Base-by-base conservation (phyloP, 768 basidiomycete genomes). In the Udeniomyces megalosporus region DNA sequence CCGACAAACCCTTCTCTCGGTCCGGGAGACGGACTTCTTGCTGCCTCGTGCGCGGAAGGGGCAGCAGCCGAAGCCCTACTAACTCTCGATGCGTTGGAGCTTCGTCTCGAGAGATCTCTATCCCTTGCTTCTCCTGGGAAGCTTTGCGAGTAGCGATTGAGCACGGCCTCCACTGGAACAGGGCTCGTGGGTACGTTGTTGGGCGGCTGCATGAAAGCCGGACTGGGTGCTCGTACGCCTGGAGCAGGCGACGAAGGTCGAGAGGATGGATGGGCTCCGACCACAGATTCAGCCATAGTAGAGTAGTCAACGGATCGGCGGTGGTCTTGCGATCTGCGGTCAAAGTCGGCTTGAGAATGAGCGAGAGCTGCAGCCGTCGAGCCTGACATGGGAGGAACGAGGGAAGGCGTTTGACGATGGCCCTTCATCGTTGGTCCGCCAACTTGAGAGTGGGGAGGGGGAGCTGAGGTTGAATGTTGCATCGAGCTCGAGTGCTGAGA, bases 131-230 rank as follows among this genome's bases (percentile, higher is more conserved):
- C 92, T 3, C 89, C 91, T 7, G 91, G 92, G 70, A 96, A 80
- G 1, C 84, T 81, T 69, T 90, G 88, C 29, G 84, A 80, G 69
- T 96, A 96, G 66, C 82, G 79, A 0, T 77, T 76, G 17, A 89
- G 73, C 8, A 89, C 82, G n/a, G 82, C 80, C 60, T 86, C 83
- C 20, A 88, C 81, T 0, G 80, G 77, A n/a, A 82, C 44, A 17
- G 48, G 31, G 38, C 38, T 42, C 1, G 73, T 68, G 11, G 69
- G 62, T 5, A 71, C 69, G 48, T 73, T 70, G 2, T 58, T 58
- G 32, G 74, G 83, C 7, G 86, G 82, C 51, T 82, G 79, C 80
- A 85, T 87, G 70, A 90, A 81, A 8, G 78, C 84, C 3, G 61
- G 61, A 3, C 45, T 48, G 5, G 61, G 61, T 10, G 54, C 49